phyloP scores from a whole-genome alignment of 2,329 filamentous ascomycete genomes.

The Colletotrichum lupini region DNA sequence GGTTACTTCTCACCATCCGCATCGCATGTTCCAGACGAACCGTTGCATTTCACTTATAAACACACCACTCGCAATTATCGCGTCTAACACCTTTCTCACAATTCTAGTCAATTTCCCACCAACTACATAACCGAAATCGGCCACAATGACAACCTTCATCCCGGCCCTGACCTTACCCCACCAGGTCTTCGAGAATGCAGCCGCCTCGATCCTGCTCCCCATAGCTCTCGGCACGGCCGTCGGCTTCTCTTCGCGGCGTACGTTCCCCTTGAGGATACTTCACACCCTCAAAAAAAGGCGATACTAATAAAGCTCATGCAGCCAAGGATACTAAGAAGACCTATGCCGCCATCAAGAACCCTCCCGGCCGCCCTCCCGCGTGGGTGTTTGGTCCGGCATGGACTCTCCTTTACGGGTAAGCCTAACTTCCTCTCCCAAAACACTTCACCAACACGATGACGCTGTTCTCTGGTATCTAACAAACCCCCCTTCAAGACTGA shows the following conservation, averaged over 20 bases:
- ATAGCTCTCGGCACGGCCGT: constrained; percentile 78
- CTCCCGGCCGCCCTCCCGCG: constrained; percentile 69
- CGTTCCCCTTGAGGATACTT: constrained; percentile 41
- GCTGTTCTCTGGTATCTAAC: not conserved
- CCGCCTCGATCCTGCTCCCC: constrained; percentile 80
- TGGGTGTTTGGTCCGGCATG: constrained; percentile 73
- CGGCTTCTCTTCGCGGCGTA: constrained; percentile 76
- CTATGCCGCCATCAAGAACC: constrained; percentile 76
- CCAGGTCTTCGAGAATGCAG: constrained; percentile 76
- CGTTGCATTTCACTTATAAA: not conserved
- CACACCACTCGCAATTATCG: not conserved
- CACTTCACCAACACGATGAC: constrained; percentile 16
- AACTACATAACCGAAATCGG: not conserved
- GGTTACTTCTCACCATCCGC: constrained; percentile 2
- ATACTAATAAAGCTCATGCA: constrained; percentile 40
- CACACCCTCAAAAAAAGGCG: too few species aligned
- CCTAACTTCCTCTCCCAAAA: not conserved
- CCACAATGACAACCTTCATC: constrained; percentile 81
- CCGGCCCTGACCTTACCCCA: constrained; percentile 81
- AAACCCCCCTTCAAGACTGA: constrained; percentile 58
- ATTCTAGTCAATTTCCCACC: not conserved
- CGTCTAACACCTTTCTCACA: not conserved
- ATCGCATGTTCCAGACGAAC: constrained; percentile 27
- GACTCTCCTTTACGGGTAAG: constrained; percentile 72
- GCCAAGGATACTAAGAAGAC: constrained; percentile 68